Percentiles rank a stretch among this genome's conserved stretches.
These are phyloP conservation scores for Fraxinus nigra DNA, from an alignment of 305 asterid genomes.

Conservation along the genomic window DNA sequence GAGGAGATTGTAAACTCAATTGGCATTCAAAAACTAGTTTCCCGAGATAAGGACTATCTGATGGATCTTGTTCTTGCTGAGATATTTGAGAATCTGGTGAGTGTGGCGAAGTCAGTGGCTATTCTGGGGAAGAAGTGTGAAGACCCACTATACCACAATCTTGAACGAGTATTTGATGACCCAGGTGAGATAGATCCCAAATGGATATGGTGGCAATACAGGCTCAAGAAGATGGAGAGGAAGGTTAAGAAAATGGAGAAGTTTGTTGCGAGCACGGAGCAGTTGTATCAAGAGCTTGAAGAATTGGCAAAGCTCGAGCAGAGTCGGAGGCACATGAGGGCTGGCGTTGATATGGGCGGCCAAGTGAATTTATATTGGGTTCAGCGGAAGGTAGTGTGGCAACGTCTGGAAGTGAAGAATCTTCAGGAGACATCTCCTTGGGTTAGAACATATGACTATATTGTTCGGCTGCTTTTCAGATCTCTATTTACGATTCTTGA, in stretches of 20 bases:
- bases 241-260: slow-evolving; percentile 86
- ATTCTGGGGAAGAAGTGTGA: slow-evolving; percentile 70
- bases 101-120: slow-evolving; percentile 51
- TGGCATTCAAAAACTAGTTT: slow-evolving; percentile 62
- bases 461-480: slow-evolving; percentile 57
- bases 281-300: slow-evolving; percentile 75
- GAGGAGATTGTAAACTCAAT: slow-evolving; percentile 53
- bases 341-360: slow-evolving; percentile 42
- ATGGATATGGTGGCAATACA: slow-evolving; percentile 53
- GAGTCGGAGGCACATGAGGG: slow-evolving; percentile 57
- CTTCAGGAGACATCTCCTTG: slow-evolving; percentile 82
- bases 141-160: slow-evolving; percentile 55
- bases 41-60: slow-evolving; percentile 54
- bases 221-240: slow-evolving; percentile 76
- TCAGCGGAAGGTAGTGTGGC: slow-evolving; percentile 80
- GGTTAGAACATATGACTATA: slow-evolving; percentile 59
- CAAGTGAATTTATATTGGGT: slow-evolving; percentile 61
- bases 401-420: slow-evolving; percentile 77
- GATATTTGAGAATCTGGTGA: slow-evolving; percentile 55
- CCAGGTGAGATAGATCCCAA: slow-evolving; percentile 49
- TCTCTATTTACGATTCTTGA: slow-evolving; percentile 58
- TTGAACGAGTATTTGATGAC: slow-evolving; percentile 49
- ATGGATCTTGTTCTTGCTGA: slow-evolving; percentile 71
- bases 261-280: slow-evolving; percentile 64
- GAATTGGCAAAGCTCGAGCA: slow-evolving; percentile 78